These are phyloP conservation scores for Wallacemonas rigidus DNA, from an alignment of 208 protist species.

Conservation along the genomic window DNA sequence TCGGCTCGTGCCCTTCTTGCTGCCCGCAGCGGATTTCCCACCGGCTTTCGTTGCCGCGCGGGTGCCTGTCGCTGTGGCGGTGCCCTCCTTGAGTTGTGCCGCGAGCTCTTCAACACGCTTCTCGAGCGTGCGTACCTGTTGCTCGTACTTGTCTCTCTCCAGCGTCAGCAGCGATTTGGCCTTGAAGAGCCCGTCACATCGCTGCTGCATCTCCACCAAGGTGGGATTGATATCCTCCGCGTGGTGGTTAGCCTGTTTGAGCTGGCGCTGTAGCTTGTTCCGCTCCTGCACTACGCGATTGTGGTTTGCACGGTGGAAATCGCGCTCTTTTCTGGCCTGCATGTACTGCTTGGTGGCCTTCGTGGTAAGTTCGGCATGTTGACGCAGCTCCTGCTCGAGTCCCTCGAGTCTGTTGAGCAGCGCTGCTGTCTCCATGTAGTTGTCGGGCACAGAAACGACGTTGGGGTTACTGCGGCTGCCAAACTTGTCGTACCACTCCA, in stretches of 20 bases:
- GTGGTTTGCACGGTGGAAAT: conserved; percentile 89
- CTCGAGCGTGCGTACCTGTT: conserved; percentile 64
- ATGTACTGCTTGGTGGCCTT: conserved; percentile 76
- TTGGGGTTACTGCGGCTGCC: conserved; percentile 52
- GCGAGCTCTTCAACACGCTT: conserved; percentile 64
- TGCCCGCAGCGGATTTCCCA: conserved; percentile 8
- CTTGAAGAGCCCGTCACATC: conserved; percentile 83
- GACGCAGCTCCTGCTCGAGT: conserved; percentile 76
- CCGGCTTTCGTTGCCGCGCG: not conserved
- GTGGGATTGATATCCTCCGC: conserved; percentile 79
- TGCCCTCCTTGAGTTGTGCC: conserved; percentile 23
- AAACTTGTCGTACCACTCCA: conserved; percentile 86
- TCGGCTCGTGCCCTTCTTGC: not conserved
- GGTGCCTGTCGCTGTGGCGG: not conserved
- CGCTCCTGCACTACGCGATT: conserved; percentile 90
- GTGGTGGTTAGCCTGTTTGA: conserved; percentile 76
- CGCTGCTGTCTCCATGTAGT: conserved; percentile 83
- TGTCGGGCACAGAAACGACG: conserved; percentile 74
- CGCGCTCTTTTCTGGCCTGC: conserved; percentile 84
- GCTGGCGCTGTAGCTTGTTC: conserved; percentile 63
- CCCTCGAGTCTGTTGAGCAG: conserved; percentile 78
- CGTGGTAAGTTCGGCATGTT: conserved; percentile 80
- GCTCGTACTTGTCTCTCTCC: conserved; percentile 78
- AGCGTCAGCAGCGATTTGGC: conserved; percentile 77
- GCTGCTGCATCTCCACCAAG: conserved; percentile 77